Conservation (phyloP, 2,329 filamentous ascomycete genomes). For the Fusarium sp. region DNA sequence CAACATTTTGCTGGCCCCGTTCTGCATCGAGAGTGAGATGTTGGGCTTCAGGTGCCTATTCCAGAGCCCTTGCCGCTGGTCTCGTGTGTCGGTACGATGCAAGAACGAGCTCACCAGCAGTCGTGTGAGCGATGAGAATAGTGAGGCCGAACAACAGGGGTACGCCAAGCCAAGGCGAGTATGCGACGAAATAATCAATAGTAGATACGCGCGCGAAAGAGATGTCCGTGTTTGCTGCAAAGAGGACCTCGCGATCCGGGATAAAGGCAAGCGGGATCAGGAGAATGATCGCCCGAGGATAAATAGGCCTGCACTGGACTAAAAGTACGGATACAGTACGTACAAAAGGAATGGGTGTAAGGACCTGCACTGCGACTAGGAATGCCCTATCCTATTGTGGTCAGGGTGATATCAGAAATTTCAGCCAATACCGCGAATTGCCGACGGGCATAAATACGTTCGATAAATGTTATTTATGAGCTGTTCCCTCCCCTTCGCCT, state of each 20-base stretch:
- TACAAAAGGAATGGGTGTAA: conserved; percentile 23
- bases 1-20: conserved; percentile 47
- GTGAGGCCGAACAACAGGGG: conserved; percentile 21
- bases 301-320: conserved; percentile 33
- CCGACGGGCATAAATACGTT: conserved; percentile 18
- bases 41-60: conserved; percentile 22
- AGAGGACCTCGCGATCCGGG: conserved; percentile 42
- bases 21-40: conserved; percentile 42
- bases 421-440: conserved; percentile 34
- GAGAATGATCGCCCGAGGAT: conserved; percentile 43
- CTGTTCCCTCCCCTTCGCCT: conserved; percentile 22
- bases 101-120: conserved; percentile 35
- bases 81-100: conserved; percentile 37
- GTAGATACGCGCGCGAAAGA: conserved; percentile 32
- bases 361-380: conserved; percentile 11
- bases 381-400: conserved; percentile 11
- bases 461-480: conserved; percentile 29
- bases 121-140: conserved; percentile 25
- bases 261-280: conserved; percentile 42
- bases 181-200: conserved; percentile 25
- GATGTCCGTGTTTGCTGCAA: conserved; percentile 32
- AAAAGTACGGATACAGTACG: conserved; percentile 2
- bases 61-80: conserved; percentile 32
- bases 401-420: conserved; percentile 15
- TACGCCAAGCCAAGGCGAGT: conserved; percentile 17